Base-by-base conservation (phyloP, 2,329 filamentous ascomycete species). In the Mariannaea sp. region DNA sequence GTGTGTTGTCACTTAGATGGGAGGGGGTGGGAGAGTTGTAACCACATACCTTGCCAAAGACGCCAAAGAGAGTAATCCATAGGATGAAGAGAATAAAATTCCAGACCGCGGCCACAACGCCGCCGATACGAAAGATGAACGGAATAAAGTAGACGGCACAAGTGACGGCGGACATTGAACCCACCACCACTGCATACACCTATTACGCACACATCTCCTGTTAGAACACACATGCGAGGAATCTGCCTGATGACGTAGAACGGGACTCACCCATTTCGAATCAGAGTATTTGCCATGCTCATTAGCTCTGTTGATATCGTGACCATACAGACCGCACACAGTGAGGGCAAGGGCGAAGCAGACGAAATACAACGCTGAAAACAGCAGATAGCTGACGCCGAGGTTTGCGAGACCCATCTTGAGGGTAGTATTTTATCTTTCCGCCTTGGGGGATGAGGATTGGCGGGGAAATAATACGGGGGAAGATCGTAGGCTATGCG, bases 31-130 rank as follows among this genome's bases (percentile, higher is more conserved):
- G 17, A 22, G 5, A 10, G 14, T 10, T 8, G 20, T n/a, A 20
- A 32, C 13, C 22, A 62, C 71, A 20, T 68, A 79, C 84, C 64
- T 81, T 85, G 48, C 86, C 92, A 69, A 96, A 96, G 55, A 94
- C 76, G 14, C 90, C 92, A 70, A 96, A 96, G 5, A 94, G 78
- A 2, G 85, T 83, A 55, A 91, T 84, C 87, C 90, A 96, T 24
- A 95, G 80, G 58, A 94, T 77, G 63, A 88, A 89, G 14, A 95
- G 72, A 12, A 93, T 68, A 30, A 79, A 73, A 70, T 92, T 88
- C 86, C 89, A 91, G 44, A 77, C 73, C 67, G 89, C 88, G 47
- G 84, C 73, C 39, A 77, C 59, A 20, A 73, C 29, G 39, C 70
- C 67, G 17, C 76, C 76, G 57, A 80, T 73, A 55, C 79, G 77